Evolutionary conservation across 2,329 filamentous ascomycete genomes (phyloP), one percentile per base, ranked within the genome.

Genomic region (Colletotrichum lupini): DNA sequence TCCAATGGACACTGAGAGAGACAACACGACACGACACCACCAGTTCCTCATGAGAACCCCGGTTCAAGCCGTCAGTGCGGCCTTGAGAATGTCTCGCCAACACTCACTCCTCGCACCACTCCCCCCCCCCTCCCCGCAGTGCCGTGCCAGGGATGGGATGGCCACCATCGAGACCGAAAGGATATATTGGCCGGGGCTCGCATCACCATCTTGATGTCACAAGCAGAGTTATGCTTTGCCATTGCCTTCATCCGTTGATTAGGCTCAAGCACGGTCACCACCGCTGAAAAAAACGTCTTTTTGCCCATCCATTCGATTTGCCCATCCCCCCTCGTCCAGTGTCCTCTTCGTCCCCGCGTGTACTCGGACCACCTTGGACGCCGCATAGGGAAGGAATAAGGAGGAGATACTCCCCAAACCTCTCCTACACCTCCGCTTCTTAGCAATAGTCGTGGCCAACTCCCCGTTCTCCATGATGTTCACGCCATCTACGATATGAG

Each of bases 401-500:
- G 67, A 73, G 42, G 42, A 64, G 28, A 60, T 19, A 22, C 32
- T 5, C 30, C 56, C 22, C 30, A 8, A 16, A 19, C 12, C 12
- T 42, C 24, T 59, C 24, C 8, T 28, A 16, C 32, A 11, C 11
- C 5, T 22, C 3, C 9, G 11, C 26, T 19, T 46, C 35, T 42
- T 6, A 37, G 37, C 9, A 5, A 28, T 16, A 7, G 28, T 16
- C 24, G 35, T 57, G 49, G 62, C 26, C 35, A 22, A 56, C 16
- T 30, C 24, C 46, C 46, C 22, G 57, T 28, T 26, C 60, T 58
- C 56, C 62, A 72, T 35, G 49, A 68, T 73, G 69, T 74, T 52
- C 37, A 66, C 57, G 46, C 59, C 61, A 37, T 67, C 60, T 52
- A 63, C 64, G 66, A 65, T 24, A 78, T 78, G 76, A 76, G 61